Base-by-base conservation (phyloP, 495 filamentous ascomycete genomes). In the Viridothelium virens region DNA sequence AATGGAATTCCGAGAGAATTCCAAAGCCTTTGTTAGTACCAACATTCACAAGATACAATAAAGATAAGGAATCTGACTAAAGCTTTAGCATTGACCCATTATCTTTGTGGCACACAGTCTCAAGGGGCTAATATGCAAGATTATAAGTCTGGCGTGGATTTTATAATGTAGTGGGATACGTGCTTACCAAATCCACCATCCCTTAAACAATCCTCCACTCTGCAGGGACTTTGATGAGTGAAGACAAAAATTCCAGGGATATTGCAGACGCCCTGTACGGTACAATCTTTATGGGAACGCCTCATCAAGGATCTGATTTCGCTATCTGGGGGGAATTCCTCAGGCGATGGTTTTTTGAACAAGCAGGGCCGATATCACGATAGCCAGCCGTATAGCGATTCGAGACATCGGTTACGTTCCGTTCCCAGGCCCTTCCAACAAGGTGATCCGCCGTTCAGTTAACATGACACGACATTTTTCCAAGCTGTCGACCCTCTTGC, bases 101-200 rank as follows among this genome's bases (percentile, higher is more conserved):
- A 56, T 69, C 6, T 69, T 69, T 38, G 68, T 69, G 31, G 56
- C 65, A 0, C 68, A 69, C 48, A 64, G 65, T 61, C 68, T 69
- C 34, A 65, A 65, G 41, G 68, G 68, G 7, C 62, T 69, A 9
- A 62, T 69, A n/a, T 47, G 63, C 7, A 62, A 67, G 34, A 39
- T 65, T 11, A 66, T 69, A 63, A 62, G 67, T 33, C 34, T 39
- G 11, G 6, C 6, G 3, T 56, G 5, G 38, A 63, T 11, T 38
- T 38, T n/a, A 37, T 18, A 63, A 63, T 25, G 14, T 16, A 16
- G 14, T 46, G 41, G 41, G 41, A 46, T 46, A 46, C 41, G 14
- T 46, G 41, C 41, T 46, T 16, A 46, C 41, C 41, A 46, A 16
- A 7, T 16, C 14, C 14, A 7, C 14, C 41, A 16, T 46, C 14